Base-by-base conservation (phyloP, 2,329 filamentous ascomycete genomes). In the Cercospora beticola region DNA sequence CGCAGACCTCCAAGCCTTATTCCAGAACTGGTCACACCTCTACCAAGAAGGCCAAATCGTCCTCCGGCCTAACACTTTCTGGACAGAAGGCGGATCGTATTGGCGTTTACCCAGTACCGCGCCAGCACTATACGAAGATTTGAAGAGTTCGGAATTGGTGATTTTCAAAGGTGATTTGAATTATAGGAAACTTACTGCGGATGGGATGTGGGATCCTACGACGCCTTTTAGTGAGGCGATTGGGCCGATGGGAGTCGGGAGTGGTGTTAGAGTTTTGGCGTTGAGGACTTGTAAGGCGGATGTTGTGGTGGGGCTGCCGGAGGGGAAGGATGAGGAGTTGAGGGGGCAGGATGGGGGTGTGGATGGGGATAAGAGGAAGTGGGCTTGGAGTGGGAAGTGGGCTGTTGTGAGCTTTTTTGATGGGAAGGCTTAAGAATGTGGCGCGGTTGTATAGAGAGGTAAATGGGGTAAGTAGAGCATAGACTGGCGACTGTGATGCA, bases 151-250 rank as follows among this genome's bases (percentile, higher is more conserved):
- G 72, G 92, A 97, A 79, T 84, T 99, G 18, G 92, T 97, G 12
- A 89, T 99, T 66, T 98, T 98, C 85, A 99, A 99, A 84, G 95
- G 95, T 2, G 95, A 99, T 78, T 79, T 99, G 74, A 99, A 99
- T 82, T 99, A 98, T 81, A 86, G 95, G 70, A 99, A 99, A 81
- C 81, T 99, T 73, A 93, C 91, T 31, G 91, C 88, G 60, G 95
- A 99, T 84, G 93, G 94, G 82, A 83, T 84, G 68, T 99, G 95
- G 95, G 89, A 93, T 74, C 86, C 94, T 2, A 93, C 93, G 0
- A 98, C 94, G 0, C 89, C 92, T 0, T 98, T 98, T 81, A 84
- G 86, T 2, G 86, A 90, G 70, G 94, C 95, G 0, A 89, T 99
- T 68, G 95, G 95, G 0, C 92, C 93, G 0, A 83, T 99, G 62